These are phyloP conservation scores for Imleria badia DNA, from an alignment of 768 basidiomycete species.

Conservation along the genomic window DNA sequence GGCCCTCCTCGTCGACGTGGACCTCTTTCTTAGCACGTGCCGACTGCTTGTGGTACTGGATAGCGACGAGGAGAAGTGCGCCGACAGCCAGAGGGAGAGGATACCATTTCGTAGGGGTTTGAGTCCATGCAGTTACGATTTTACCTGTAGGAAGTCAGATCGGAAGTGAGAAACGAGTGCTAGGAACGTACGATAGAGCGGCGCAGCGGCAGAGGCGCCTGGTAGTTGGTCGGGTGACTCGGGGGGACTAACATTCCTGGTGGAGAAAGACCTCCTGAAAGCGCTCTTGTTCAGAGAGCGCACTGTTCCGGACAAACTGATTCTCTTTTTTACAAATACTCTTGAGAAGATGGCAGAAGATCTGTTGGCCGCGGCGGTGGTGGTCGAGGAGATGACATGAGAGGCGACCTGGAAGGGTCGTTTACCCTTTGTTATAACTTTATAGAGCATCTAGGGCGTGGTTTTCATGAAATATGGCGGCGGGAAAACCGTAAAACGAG, in stretches of 20 bases:
- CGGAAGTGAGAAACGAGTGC: background rate
- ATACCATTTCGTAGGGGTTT: conserved; percentile 94
- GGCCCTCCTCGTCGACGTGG: conserved; percentile 78
- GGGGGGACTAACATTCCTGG: conserved; percentile 25
- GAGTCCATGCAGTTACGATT: conserved; percentile 74
- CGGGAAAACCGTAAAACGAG: conserved; percentile 5
- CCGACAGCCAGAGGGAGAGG: conserved; percentile 90
- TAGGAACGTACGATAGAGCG: conserved; percentile 45
- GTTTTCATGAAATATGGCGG: conserved; percentile 17
- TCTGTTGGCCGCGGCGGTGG: conserved; percentile 29
- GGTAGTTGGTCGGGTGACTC: conserved; percentile 49
- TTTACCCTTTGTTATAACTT: conserved; percentile 42
- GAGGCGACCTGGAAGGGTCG: conserved; percentile 59
- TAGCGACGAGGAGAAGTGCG: conserved; percentile 77
- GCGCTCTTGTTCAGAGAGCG: conserved; percentile 28
- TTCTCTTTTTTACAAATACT: conserved; percentile 33
- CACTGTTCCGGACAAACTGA: conserved; percentile 32
- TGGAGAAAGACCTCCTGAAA: conserved; percentile 27
- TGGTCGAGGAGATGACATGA: conserved; percentile 30
- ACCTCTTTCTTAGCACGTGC: conserved; percentile 57
- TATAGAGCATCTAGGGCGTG: conserved; percentile 29
- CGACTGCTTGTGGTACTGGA: conserved; percentile 69
- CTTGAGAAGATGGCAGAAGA: conserved; percentile 33
- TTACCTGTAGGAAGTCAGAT: conserved; percentile 42
- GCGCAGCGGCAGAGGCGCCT: conserved; percentile 35